Evolutionary conservation across 2,329 filamentous ascomycete species (phyloP), one percentile per base, ranked within the genome.

Genomic region (Achaetomium macrosporum): DNA sequence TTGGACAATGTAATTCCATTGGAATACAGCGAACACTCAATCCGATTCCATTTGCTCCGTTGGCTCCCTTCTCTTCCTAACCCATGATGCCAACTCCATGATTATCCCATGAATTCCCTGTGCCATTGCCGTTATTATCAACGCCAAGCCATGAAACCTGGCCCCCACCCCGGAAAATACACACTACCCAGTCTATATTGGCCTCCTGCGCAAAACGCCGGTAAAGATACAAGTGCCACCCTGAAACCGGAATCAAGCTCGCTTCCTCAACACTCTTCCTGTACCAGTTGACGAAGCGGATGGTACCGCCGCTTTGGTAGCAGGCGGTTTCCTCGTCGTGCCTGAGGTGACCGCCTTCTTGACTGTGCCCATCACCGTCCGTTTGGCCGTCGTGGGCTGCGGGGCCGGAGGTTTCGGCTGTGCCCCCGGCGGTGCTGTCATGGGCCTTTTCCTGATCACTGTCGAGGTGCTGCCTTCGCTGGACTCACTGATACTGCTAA

Each of bases 401-500:
- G 68, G 59, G 2, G 68, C 58, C 53, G 67, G 71, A 12, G 46
- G 31, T 1, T 50, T 54, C 6, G 69, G 62, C 29, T 71, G 63
- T 12, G 66, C 67, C 3, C 71, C 68, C n/a, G 65, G 57, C 30
- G 68, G 60, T 16, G 66, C 63, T 5, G 66, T 63, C 5, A 71
- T 65, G 29, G 70, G 64, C 16, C 72, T 65, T 65, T 81, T 85
- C 66, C 78, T 78, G 41, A 85, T 74, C 19, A 87, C 81, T 0
- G 85, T 87, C 8, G 80, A 78, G 13, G 78, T 79, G 66, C 83
- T 88, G 5, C 71, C 75, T 51, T 85, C 81, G 60, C 83, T 87
- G 15, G 78, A 74, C 63, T 83, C 83, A 64, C 83, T 87, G 51
- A 73, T 74, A 59, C 71, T 76, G 61, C 84, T 87, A 63, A 72